Evolutionary conservation across 306 rosid genomes (phyloP).

Genomic region (Prosopis cineraria): DNA sequence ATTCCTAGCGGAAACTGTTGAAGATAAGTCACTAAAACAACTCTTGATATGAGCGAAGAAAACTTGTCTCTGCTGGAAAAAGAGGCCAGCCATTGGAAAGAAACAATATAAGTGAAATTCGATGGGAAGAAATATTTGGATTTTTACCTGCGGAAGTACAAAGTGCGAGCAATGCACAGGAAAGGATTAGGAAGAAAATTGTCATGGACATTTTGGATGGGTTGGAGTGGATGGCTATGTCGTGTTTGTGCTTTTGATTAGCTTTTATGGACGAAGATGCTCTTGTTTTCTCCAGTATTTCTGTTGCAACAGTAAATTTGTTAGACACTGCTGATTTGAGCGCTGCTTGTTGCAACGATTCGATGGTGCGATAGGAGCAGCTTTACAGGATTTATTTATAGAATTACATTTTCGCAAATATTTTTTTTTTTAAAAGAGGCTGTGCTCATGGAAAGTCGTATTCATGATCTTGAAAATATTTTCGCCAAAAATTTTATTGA

Average conservation of each 20-base stretch:
- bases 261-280: slow-evolving; percentile 3
- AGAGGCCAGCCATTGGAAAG: not conserved
- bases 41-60: not conserved
- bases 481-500: not conserved
- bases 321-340: not conserved
- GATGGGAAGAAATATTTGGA: slow-evolving; percentile 33
- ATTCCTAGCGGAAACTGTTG: not conserved
- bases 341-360: not conserved
- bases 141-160: slow-evolving; percentile 35
- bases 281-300: not conserved
- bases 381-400: not conserved
- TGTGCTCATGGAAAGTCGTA: not conserved
- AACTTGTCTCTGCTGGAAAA: not conserved
- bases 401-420: not conserved
- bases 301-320: not conserved
- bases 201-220: slow-evolving; percentile 35
- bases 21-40: not conserved
- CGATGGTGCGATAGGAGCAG: not conserved
- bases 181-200: slow-evolving; percentile 37
- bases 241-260: slow-evolving; percentile 15
- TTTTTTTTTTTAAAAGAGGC: not conserved
- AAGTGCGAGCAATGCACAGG: slow-evolving; percentile 38
- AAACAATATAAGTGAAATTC: not conserved
- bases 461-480: not conserved
- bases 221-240: not conserved